A percentile compares a stretch with the other conserved stretches of the same genome.
Evolutionary conservation across 2,329 filamentous ascomycete genomes (phyloP).

Genomic region (Diaporthe ampelina): DNA sequence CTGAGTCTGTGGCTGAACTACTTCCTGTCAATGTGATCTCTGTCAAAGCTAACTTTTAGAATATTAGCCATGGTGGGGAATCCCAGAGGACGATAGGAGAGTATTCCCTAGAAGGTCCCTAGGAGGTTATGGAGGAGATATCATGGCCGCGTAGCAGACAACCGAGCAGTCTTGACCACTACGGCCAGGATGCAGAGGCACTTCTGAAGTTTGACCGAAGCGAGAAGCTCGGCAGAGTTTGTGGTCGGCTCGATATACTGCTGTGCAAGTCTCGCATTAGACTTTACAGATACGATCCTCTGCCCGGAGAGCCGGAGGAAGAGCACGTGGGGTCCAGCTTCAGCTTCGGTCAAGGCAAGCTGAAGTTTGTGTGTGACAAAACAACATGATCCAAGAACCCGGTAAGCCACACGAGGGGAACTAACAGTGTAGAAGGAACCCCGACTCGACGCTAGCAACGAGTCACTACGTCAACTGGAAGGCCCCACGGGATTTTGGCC

Average conservation of each 20-base stretch:
- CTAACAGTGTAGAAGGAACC: not conserved
- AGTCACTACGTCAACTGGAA: conserved; percentile 4
- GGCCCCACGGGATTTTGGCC: not conserved
- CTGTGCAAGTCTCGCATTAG: not conserved
- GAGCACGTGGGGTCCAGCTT: not conserved
- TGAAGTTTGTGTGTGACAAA: not conserved
- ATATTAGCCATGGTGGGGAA: too few relatives aligned
- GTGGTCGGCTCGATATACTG: too few relatives aligned
- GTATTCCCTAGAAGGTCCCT: too few relatives aligned
- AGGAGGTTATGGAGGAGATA: too few relatives aligned
- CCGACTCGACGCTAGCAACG: conserved; percentile 13
- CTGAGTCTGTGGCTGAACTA: too few relatives aligned
- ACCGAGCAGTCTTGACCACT: not conserved
- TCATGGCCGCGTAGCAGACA: too few relatives aligned
- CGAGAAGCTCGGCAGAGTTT: too few relatives aligned
- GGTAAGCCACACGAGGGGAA: not conserved
- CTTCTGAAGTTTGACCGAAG: too few relatives aligned
- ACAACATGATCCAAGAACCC: not conserved
- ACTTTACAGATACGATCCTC: not conserved
- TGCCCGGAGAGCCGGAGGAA: not conserved
- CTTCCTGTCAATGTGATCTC: too few relatives aligned
- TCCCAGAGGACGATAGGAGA: too few relatives aligned
- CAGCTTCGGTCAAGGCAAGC: not conserved
- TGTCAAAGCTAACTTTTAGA: too few relatives aligned
- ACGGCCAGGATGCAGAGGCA: not conserved